These are phyloP conservation scores for Hanseniaspora singularis DNA, from an alignment of 805 yeast genomes.

Conservation along the genomic window DNA sequence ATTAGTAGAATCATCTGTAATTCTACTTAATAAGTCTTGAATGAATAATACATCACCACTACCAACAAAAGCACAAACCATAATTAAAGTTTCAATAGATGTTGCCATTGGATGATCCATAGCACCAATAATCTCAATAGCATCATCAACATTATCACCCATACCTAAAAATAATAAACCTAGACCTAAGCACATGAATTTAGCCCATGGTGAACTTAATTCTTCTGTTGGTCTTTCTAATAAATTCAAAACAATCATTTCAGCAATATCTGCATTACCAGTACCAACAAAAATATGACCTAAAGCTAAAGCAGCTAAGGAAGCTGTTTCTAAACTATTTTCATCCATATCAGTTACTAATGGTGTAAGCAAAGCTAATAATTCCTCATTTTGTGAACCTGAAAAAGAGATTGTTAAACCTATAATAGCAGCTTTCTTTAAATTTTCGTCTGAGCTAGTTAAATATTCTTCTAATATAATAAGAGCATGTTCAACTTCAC, in stretches of 20 bases:
- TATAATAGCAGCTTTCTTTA: conserved; percentile 70
- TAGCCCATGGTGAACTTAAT: conserved; percentile 72
- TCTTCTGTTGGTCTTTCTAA: conserved; percentile 73
- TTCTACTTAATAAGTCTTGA: conserved; percentile 79
- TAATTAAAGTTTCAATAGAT: conserved; percentile 78
- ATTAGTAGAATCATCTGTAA: conserved; percentile 52
- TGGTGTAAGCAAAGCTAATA: conserved; percentile 65
- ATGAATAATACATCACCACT: conserved; percentile 94
- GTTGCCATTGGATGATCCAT: conserved; percentile 89
- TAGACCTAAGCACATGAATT: conserved; percentile 81
- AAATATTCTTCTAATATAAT: conserved; percentile 77
- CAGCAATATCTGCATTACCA: conserved; percentile 85
- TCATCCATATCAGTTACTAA: conserved; percentile 49
- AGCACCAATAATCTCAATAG: conserved; percentile 83
- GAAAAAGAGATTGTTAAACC: conserved; percentile 94
- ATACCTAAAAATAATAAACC: conserved; percentile 89
- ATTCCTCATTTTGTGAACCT: conserved; percentile 80
- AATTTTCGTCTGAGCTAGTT: conserved; percentile 45
- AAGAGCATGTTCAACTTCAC: conserved; percentile 82
- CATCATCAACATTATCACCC: conserved; percentile 88
- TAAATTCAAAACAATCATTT: conserved; percentile 80
- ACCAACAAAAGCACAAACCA: conserved; percentile 91
- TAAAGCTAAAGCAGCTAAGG: conserved; percentile 79
- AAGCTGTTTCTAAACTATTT: conserved; percentile 59
- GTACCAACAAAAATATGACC: conserved; percentile 95